These are phyloP conservation scores for Ampelomyces quisqualis DNA, from an alignment of 2,329 filamentous ascomycete species.

Conservation along the genomic window DNA sequence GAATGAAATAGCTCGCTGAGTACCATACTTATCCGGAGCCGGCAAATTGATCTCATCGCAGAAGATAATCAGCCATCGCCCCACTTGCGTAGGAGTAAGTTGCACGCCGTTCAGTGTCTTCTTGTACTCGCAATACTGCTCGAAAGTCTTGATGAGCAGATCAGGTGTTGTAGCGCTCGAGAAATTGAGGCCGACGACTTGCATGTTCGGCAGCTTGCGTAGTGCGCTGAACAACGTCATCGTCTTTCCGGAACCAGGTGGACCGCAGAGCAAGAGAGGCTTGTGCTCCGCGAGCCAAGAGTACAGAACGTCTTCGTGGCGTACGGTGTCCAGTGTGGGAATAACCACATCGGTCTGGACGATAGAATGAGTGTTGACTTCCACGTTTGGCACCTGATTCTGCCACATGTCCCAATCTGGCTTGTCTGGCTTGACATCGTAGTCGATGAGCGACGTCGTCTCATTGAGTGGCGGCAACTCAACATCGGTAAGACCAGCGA, in stretches of 20 bases:
- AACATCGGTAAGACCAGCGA: slow-evolving; percentile 79
- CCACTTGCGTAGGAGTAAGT: slow-evolving; percentile 93
- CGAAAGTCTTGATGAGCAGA: slow-evolving; percentile 96
- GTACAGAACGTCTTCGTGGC: slow-evolving; percentile 98
- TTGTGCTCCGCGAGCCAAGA: slow-evolving; percentile 99
- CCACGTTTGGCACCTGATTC: slow-evolving; percentile 87
- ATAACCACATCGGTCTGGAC: slow-evolving; percentile 98
- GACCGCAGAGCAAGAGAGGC: slow-evolving; percentile 91
- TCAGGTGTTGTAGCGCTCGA: slow-evolving; percentile 98
- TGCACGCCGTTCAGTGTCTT: slow-evolving; percentile 97
- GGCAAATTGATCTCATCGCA: slow-evolving; percentile 99
- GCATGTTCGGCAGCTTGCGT: slow-evolving; percentile 96
- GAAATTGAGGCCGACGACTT: slow-evolving; percentile 98
- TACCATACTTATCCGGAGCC: slow-evolving; percentile 95
- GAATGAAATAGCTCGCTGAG: slow-evolving; percentile 96
- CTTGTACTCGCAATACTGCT: slow-evolving; percentile 99
- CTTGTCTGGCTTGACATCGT: slow-evolving; percentile 82
- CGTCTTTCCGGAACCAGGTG: slow-evolving; percentile 97
- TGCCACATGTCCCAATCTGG: slow-evolving; percentile 93
- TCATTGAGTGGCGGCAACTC: slow-evolving; percentile 80
- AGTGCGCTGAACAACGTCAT: slow-evolving; percentile 99
- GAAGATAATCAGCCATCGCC: slow-evolving; percentile 96
- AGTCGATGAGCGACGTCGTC: slow-evolving; percentile 87
- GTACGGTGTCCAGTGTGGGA: slow-evolving; percentile 92
- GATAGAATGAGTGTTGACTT: slow-evolving; percentile 97